Base-by-base conservation (phyloP, 768 basidiomycete species). In the Lentinus brumalis region DNA sequence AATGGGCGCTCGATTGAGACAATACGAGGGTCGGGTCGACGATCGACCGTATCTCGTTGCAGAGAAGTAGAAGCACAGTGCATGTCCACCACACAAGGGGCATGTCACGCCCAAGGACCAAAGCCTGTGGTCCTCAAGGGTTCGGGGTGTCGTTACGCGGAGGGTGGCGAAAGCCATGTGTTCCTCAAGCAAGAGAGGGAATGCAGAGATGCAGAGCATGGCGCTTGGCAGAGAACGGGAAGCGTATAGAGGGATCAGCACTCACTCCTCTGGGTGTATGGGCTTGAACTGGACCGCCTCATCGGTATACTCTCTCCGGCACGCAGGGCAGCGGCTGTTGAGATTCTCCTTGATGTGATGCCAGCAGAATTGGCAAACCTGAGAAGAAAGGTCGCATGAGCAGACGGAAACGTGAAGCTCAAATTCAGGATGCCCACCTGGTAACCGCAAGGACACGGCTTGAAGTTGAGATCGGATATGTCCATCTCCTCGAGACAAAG, bases 311-410 rank as follows among this genome's bases (percentile, higher is more conserved):
- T 91, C 83, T 65, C 96, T 82, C 69, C 97, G 83, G 77, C 97
- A 99, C 18, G 97, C 97, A 41, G 97, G 97, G 74, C 97, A 99
- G 52, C 93, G 88, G 64, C 94, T 89, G 74, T 98, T 98, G 62
- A 96, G 81, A 77, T 97, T 93, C 76, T 92, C 87, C 78, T 92
- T 90, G 82, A 97, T 96, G 77, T 98, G 95, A 76, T 99, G 93
- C 87, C 95, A 98, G 76, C 97, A 99, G 79, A 99, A 99, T 58
- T 94, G 90, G 75, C 97, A 99, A 66, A 99, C 94, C 97, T 99
- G 65, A 50, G 16, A 29, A 31, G n/a, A 40, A 42, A 26, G 1
- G 0, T 1, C 4, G 31, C 0, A 52, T 58, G 18, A 39, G 56
- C 26, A 11, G 29, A 42, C 18, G 29, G 42, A 12, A 9, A 31